Percentiles rank a stretch among this genome's conserved stretches.
Evolutionary conservation across 1,139 yeast genomes (phyloP).

Genomic region (Ogataea hybrid): DNA sequence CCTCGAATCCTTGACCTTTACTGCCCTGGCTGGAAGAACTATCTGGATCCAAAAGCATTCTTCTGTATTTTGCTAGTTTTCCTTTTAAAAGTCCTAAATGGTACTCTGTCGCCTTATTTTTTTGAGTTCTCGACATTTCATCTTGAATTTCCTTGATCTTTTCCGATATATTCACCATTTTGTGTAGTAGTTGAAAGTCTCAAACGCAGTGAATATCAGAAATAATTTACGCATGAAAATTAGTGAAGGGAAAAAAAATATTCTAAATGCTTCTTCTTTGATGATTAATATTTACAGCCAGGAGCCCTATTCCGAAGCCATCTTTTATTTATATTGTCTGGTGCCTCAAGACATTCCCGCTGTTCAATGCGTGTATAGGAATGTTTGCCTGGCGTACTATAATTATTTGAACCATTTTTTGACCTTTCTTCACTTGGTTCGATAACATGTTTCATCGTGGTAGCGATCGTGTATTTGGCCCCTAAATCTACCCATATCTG

Average conservation of each 20-base stretch:
- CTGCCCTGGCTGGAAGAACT: constrained; percentile 59
- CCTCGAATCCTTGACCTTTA: constrained; percentile 89
- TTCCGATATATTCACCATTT: constrained; percentile 43
- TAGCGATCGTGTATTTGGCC: constrained; percentile 35
- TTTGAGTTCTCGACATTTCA: constrained; percentile 92
- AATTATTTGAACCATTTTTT: constrained; percentile 24
- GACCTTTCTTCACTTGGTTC: constrained; percentile 10
- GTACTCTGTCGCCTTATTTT: constrained; percentile 97
- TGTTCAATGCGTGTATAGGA: constrained; percentile 42
- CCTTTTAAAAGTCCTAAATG: constrained; percentile 94
- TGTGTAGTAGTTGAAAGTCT: constrained; percentile 2
- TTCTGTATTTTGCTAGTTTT: constrained; percentile 88
- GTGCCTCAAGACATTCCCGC: constrained; percentile 45
- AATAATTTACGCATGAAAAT: too few species aligned
- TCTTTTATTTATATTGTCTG: constrained; percentile 65
- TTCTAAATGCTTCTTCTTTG: too few species aligned
- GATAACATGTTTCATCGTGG: constrained; percentile 34
- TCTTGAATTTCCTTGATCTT: constrained; percentile 89
- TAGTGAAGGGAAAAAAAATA: too few species aligned
- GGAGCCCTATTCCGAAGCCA: constrained; percentile 31
- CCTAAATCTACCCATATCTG: constrained; percentile 36
- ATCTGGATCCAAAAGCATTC: constrained; percentile 88
- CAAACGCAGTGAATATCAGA: too few species aligned
- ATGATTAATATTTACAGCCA: too few species aligned
- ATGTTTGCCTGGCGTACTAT: constrained; percentile 38